Percentiles rank a stretch among this genome's conserved stretches.
Conservation (phyloP, 1,139 yeast genomes). For the Sugiyamaella japonica region DNA sequence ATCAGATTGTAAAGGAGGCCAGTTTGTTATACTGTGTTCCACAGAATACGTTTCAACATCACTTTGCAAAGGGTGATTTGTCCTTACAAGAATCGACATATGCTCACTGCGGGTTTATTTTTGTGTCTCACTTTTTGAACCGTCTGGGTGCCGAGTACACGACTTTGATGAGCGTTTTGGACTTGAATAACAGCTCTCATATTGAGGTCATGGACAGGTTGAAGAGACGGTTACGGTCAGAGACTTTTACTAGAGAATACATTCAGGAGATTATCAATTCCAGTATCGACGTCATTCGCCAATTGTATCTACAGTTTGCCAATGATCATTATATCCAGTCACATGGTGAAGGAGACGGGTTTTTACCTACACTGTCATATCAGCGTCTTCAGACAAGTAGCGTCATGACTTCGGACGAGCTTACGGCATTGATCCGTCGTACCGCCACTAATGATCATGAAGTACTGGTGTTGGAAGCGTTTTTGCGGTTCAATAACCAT, state of each 20-base stretch:
- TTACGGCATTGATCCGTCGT: conserved; percentile 64
- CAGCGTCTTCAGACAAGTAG: conserved; percentile 82
- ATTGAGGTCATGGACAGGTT: conserved; percentile 72
- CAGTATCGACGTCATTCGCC: conserved; percentile 72
- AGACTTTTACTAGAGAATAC: conserved; percentile 85
- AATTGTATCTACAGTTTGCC: conserved; percentile 89
- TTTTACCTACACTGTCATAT: conserved; percentile 74
- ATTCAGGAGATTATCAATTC: conserved; percentile 75
- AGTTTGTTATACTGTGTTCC: conserved; percentile 91
- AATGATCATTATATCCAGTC: conserved; percentile 81
- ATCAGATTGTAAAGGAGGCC: conserved; percentile 93
- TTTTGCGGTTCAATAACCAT: conserved; percentile 80
- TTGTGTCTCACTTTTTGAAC: conserved; percentile 91
- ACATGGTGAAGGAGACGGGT: conserved; percentile 53
- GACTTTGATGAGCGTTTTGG: conserved; percentile 64
- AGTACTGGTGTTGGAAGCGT: conserved; percentile 75
- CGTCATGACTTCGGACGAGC: conserved; percentile 72
- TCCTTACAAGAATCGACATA: conserved; percentile 93
- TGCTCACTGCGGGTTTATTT: conserved; percentile 91
- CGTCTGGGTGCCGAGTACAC: conserved; percentile 90
- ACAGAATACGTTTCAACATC: conserved; percentile 72
- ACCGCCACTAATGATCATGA: conserved; percentile 80
- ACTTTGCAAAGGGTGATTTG: conserved; percentile 73
- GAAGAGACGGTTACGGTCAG: conserved; percentile 88
- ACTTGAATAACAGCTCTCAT: conserved; percentile 60